Conservation (phyloP, 129 eudicot genomes). For the Lactuca saligna region DNA sequence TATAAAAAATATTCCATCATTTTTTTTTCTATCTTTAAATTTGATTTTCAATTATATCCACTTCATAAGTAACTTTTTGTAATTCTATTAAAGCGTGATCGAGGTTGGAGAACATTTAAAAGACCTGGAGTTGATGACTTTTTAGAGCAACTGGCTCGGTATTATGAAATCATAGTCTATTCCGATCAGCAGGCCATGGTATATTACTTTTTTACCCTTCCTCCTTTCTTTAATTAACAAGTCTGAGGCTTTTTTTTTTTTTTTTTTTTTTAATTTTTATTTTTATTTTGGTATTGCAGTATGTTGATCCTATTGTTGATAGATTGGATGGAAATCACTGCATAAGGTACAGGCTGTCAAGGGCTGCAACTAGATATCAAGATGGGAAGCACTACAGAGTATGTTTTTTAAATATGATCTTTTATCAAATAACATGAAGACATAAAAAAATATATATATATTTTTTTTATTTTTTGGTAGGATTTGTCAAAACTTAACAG, state of each 20-base stretch:
- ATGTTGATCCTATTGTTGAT: constrained; percentile 78
- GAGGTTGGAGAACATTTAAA: constrained; percentile 95
- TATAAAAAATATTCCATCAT: constrained; percentile 6
- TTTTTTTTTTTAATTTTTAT: too few relatives aligned
- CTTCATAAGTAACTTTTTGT: neutral
- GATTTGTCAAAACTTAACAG: constrained; percentile 84
- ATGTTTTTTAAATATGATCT: constrained; percentile 19
- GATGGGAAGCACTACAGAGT: constrained; percentile 92
- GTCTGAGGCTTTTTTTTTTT: neutral
- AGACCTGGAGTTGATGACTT: constrained; percentile 93
- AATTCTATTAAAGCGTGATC: constrained; percentile 57
- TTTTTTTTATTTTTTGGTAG: constrained; percentile 35
- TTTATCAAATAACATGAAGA: neutral
- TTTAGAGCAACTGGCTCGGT: constrained; percentile 74
- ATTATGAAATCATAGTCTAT: constrained; percentile 72
- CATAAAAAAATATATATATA: neutral
- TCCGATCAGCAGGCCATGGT: constrained; percentile 78
- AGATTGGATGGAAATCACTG: constrained; percentile 74
- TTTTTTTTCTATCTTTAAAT: constrained; percentile 15
- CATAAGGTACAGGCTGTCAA: constrained; percentile 60
- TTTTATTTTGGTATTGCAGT: constrained; percentile 48
- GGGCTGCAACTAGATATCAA: constrained; percentile 81
- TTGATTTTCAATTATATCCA: neutral
- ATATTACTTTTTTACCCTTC: constrained; percentile 8
- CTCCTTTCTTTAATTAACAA: constrained; percentile 1